Conservation (phyloP, 2,329 filamentous ascomycete genomes). For the Xylaria arbuscula region DNA sequence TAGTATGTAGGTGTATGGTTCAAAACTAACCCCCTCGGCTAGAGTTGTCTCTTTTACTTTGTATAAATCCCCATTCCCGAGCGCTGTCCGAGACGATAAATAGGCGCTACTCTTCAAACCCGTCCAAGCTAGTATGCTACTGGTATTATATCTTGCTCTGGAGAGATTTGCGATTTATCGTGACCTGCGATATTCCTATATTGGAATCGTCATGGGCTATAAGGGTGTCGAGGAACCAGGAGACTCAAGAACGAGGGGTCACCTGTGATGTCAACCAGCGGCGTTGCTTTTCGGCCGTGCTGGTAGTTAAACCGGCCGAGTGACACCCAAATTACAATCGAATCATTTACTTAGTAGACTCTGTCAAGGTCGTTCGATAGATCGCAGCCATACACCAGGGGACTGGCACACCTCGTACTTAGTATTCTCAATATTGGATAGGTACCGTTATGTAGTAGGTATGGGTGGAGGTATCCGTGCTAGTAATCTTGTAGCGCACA, state of each 20-base stretch:
- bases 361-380: slow-evolving; percentile 18
- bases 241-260: not conserved
- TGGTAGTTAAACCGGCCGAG: slow-evolving; percentile 27
- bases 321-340: slow-evolving; percentile 1
- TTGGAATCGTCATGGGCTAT: slow-evolving; percentile 11
- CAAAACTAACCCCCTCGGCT: slow-evolving; percentile 1
- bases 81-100: not conserved
- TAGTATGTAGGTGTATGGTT: not conserved
- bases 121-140: not conserved
- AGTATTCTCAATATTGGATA: not conserved
- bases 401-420: not conserved
- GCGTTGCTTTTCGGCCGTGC: slow-evolving; percentile 29
- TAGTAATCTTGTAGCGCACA: slow-evolving; percentile 3
- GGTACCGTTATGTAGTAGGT: not conserved
- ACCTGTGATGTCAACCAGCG: not conserved
- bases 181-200: slow-evolving; percentile 10
- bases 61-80: not conserved
- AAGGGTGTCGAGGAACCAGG: not conserved
- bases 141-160: no score
- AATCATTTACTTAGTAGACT: slow-evolving; percentile 3
- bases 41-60: slow-evolving; percentile 2
- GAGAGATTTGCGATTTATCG: slow-evolving; percentile 1
- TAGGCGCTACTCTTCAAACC: not conserved
- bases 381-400: slow-evolving; percentile 9
- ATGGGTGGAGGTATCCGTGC: not conserved